phyloP scores from a whole-genome alignment of 768 basidiomycete species.

The Pulveroboletus sp. region DNA sequence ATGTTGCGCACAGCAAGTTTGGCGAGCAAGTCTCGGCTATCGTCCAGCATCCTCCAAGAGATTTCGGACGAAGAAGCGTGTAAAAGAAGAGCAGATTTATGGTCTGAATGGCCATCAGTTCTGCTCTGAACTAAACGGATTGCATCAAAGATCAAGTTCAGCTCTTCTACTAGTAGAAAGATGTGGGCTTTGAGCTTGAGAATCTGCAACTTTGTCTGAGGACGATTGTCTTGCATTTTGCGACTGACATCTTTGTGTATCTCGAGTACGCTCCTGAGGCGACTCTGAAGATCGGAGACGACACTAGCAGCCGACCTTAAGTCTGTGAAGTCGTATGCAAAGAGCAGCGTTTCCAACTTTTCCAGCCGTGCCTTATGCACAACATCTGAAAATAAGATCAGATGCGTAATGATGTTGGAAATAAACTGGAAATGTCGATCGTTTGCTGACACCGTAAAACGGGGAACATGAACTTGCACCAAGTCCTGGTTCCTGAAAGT shows the following conservation, averaged over 20 bases:
- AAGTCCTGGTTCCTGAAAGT: slow-evolving; percentile 55
- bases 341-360: slow-evolving; percentile 74
- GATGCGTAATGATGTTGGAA: slow-evolving; percentile 79
- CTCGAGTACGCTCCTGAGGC: slow-evolving; percentile 61
- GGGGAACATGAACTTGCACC: slow-evolving; percentile 74
- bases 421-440: slow-evolving; percentile 79
- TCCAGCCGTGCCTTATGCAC: slow-evolving; percentile 74
- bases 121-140: slow-evolving; percentile 81
- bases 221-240: slow-evolving; percentile 29
- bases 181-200: slow-evolving; percentile 70
- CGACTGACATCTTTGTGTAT: slow-evolving; percentile 40
- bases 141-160: slow-evolving; percentile 81
- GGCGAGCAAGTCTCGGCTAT: slow-evolving; percentile 64
- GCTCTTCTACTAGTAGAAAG: slow-evolving; percentile 67
- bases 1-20: slow-evolving; percentile 81
- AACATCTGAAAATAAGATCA: slow-evolving; percentile 87
- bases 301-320: slow-evolving; percentile 65
- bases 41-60: slow-evolving; percentile 87
- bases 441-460: slow-evolving; percentile 82
- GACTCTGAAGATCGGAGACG: slow-evolving; percentile 65
- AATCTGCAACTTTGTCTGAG: slow-evolving; percentile 47
- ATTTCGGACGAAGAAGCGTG: slow-evolving; percentile 82
- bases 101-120: slow-evolving; percentile 56
- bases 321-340: slow-evolving; percentile 86
- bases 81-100: slow-evolving; percentile 75